Evolutionary conservation across 164 flowering plant species (phyloP).

Genomic region (Magnolia officinalis): DNA sequence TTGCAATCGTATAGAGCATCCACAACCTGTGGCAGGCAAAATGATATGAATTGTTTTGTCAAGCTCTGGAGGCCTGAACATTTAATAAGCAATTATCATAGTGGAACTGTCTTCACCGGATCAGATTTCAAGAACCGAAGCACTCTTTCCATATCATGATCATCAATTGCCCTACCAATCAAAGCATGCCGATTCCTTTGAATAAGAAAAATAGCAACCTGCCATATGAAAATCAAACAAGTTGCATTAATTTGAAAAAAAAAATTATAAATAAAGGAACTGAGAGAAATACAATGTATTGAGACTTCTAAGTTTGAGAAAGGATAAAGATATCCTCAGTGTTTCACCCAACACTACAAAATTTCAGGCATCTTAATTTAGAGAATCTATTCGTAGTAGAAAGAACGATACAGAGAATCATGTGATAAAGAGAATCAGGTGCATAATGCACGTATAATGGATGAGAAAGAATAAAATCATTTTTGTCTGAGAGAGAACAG

Average conservation of each 20-base stretch:
- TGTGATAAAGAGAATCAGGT: too few relatives aligned
- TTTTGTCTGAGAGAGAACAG: too few relatives aligned
- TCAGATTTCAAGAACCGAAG: conserved; percentile 78
- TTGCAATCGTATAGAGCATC: conserved; percentile 96
- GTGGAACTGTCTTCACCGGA: conserved; percentile 47
- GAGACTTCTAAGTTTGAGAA: background rate
- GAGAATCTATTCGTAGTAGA: too few relatives aligned
- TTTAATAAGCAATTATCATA: background rate
- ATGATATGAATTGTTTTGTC: background rate
- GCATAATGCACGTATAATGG: too few relatives aligned
- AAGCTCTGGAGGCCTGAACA: conserved; percentile 4
- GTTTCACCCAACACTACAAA: too few relatives aligned
- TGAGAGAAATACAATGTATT: background rate
- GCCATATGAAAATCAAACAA: conserved; percentile 15
- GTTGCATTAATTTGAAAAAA: too few relatives aligned
- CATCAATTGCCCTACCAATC: conserved; percentile 98
- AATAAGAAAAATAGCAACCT: conserved; percentile 97
- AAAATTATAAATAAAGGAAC: too few relatives aligned
- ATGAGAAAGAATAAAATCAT: too few relatives aligned
- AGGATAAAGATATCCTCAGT: too few relatives aligned
- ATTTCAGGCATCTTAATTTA: background rate
- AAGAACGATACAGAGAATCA: too few relatives aligned
- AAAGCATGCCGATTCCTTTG: conserved; percentile 95
- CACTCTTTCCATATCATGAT: conserved; percentile 87
- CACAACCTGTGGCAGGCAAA: conserved; percentile 55